Conservation (phyloP, 164 flowering plant species). For the Vitis riparia region DNA sequence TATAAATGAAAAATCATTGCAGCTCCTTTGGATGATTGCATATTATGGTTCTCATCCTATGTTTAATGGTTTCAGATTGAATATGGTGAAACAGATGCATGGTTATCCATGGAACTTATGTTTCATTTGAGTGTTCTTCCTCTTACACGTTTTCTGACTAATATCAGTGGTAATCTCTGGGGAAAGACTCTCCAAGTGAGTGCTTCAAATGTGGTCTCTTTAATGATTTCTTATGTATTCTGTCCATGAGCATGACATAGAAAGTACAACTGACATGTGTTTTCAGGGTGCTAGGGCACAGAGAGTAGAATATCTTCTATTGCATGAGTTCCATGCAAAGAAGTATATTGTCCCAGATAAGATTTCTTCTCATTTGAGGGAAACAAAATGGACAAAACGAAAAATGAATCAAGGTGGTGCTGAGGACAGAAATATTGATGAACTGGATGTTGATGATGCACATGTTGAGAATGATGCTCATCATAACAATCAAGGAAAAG, state of each 20-base stretch:
- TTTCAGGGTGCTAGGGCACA: constrained; percentile 98
- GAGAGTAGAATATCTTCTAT: constrained; percentile 89
- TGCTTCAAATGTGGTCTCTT: constrained; percentile 1
- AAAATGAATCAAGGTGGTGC: constrained; percentile 32
- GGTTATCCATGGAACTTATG: constrained; percentile 97
- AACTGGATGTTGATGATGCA: constrained; percentile 36
- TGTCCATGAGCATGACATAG: background rate
- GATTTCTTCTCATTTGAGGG: constrained; percentile 53
- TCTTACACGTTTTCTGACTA: constrained; percentile 92
- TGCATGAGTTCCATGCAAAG: constrained; percentile 93
- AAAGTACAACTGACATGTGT: background rate
- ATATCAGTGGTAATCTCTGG: constrained; percentile 98
- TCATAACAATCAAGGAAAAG: constrained; percentile 46
- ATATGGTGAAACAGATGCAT: constrained; percentile 95
- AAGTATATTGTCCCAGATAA: constrained; percentile 96
- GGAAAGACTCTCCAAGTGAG: constrained; percentile 96
- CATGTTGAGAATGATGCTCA: constrained; percentile 40
- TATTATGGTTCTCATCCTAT: background rate
- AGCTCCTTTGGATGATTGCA: background rate
- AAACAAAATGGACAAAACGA: constrained; percentile 55
- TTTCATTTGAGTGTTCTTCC: constrained; percentile 97
- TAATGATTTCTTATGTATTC: background rate
- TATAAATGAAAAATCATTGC: background rate
- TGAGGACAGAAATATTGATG: constrained; percentile 48
- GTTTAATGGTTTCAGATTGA: constrained; percentile 58